Percentiles rank a stretch among this genome's conserved stretches.
phyloP scores from a whole-genome alignment of 495 filamentous ascomycete genomes.

The Talaromyces liani region DNA sequence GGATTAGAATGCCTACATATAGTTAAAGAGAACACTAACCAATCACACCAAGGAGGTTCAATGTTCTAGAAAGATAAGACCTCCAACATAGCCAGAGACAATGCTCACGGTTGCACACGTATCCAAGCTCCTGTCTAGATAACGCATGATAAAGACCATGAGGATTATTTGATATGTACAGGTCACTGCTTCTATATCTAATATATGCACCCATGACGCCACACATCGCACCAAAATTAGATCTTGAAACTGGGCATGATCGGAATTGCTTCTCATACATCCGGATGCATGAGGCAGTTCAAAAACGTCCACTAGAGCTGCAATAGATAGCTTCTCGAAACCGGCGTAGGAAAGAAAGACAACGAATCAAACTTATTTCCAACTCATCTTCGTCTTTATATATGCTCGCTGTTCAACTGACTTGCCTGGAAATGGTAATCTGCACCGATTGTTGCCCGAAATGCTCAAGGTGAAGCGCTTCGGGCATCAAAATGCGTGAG shows the following conservation, averaged over 20 bases:
- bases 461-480: background rate
- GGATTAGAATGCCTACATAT: too few relatives aligned
- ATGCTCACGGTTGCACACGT: too few relatives aligned
- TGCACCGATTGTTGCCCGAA: constrained; percentile 1
- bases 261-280: background rate
- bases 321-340: background rate
- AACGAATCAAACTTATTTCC: background rate
- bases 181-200: background rate
- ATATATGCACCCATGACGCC: background rate
- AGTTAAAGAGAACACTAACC: background rate
- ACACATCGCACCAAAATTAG: background rate
- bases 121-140: background rate
- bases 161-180: background rate
- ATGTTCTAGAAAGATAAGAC: background rate
- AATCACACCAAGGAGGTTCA: background rate
- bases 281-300: background rate
- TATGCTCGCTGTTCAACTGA: background rate
- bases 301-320: background rate
- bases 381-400: background rate
- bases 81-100: background rate
- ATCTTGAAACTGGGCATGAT: background rate
- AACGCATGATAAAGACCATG: background rate
- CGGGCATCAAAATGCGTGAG: constrained; percentile 5
- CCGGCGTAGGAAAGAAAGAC: background rate
- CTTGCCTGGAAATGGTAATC: background rate